A percentile compares a stretch with the other conserved stretches of the same genome.
phyloP scores from a whole-genome alignment of 768 basidiomycete genomes.

The Lentinula guzmanii region DNA sequence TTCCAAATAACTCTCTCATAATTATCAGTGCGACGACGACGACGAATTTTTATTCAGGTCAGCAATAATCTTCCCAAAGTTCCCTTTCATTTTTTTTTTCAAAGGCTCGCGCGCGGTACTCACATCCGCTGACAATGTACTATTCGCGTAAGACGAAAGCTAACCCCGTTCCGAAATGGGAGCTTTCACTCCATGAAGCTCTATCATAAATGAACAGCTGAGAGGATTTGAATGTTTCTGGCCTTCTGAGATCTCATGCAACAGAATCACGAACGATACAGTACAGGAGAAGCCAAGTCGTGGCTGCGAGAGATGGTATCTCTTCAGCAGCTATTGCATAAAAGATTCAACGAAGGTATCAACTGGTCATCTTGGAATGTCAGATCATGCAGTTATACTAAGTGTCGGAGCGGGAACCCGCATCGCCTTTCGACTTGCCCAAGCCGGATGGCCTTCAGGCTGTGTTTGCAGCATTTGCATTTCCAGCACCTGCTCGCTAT shows the following conservation, averaged over 20 bases:
- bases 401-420: conserved; percentile 25
- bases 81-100: too few relatives aligned
- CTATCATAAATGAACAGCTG: neutral
- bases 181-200: neutral
- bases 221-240: neutral
- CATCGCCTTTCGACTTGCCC: conserved; percentile 35
- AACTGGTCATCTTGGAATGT: neutral
- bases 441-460: conserved; percentile 40
- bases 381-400: neutral
- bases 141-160: neutral
- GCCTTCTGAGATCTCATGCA: neutral
- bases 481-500: conserved; percentile 41
- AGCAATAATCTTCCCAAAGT: too few relatives aligned
- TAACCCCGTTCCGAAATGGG: neutral
- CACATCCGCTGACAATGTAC: neutral
- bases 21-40: too few relatives aligned
- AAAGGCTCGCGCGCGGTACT: neutral
- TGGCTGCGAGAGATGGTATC: too few relatives aligned
- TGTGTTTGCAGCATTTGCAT: conserved; percentile 26
- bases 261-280: too few relatives aligned
- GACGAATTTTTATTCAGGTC: too few relatives aligned
- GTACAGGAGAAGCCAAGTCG: too few relatives aligned
- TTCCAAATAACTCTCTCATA: too few relatives aligned
- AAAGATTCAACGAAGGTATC: neutral
- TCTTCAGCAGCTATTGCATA: too few relatives aligned